A percentile compares a stretch with the other conserved stretches of the same genome.
Conservation (phyloP, 208 protist genomes). For the Leishmania lainsoni region DNA sequence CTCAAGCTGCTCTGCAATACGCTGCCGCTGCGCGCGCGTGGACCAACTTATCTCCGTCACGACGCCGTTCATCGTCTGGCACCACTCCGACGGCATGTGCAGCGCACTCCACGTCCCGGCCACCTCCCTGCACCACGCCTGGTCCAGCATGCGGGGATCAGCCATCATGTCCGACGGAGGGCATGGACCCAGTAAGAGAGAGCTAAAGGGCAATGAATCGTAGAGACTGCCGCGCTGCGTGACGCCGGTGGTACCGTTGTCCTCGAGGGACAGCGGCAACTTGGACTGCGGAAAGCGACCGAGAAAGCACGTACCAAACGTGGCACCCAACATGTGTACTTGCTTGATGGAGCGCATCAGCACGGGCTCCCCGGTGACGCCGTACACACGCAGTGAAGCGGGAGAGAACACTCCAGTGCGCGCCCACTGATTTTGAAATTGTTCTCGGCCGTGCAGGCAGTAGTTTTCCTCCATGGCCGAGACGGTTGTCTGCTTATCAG, state of each 20-base stretch:
- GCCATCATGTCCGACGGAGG: neutral
- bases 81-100: constrained; percentile 55
- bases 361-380: constrained; percentile 38
- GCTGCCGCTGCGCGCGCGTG: constrained; percentile 13
- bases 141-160: constrained; percentile 1
- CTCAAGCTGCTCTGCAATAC: constrained; percentile 57
- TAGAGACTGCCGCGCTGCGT: neutral
- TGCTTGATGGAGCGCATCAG: constrained; percentile 45
- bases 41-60: constrained; percentile 50
- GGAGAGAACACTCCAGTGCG: constrained; percentile 37
- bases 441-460: constrained; percentile 37
- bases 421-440: constrained; percentile 43
- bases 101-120: constrained; percentile 34
- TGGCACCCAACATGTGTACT: constrained; percentile 32
- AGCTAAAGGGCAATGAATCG: constrained; percentile 15
- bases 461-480: constrained; percentile 51
- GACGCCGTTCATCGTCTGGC: constrained; percentile 37
- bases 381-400: constrained; percentile 51
- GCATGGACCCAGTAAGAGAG: constrained; percentile 22
- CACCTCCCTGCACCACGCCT: constrained; percentile 21
- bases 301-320: constrained; percentile 45
- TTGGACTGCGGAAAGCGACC: neutral
- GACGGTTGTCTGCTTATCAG: neutral
- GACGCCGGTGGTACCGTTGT: neutral
- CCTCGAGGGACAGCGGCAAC: neutral